Conservation (phyloP, 2,329 filamentous ascomycete species). For the Fusarium gaditjirri region DNA sequence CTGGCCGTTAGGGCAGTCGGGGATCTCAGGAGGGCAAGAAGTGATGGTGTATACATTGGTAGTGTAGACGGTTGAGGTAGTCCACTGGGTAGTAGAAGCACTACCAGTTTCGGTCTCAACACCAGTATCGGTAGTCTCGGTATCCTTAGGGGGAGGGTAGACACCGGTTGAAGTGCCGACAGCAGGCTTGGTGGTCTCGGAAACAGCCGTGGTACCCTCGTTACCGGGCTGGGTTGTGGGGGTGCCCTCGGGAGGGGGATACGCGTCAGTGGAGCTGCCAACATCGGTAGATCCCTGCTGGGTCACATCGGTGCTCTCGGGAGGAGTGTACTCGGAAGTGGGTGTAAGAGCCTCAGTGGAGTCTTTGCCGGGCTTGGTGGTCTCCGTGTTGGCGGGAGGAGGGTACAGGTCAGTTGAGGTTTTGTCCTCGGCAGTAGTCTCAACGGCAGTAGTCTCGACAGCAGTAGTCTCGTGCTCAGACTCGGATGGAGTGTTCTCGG, state of each 20-base stretch:
- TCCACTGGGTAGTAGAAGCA: constrained; percentile 18
- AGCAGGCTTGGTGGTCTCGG: constrained; percentile 15
- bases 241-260: constrained; percentile 17
- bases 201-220: constrained; percentile 1
- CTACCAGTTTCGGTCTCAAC: neutral
- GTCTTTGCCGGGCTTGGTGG: constrained; percentile 10
- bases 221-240: neutral
- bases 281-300: constrained; percentile 19
- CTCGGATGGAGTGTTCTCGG: neutral
- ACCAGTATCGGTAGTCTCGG: neutral
- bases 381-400: constrained; percentile 13
- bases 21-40: constrained; percentile 29
- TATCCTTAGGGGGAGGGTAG: neutral
- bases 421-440: neutral
- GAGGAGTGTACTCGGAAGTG: constrained; percentile 15
- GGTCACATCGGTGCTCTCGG: constrained; percentile 16
- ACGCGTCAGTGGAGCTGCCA: constrained; percentile 6
- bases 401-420: constrained; percentile 18
- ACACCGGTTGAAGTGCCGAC: neutral
- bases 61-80: constrained; percentile 39
- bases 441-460: neutral
- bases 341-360: constrained; percentile 19
- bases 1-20: constrained; percentile 30
- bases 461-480: neutral
- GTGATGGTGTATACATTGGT: constrained; percentile 40